A percentile compares a stretch with the other conserved stretches of the same genome.
Evolutionary conservation across 331 rosid genomes (phyloP).

Genomic region (Dryas integrifolia): DNA sequence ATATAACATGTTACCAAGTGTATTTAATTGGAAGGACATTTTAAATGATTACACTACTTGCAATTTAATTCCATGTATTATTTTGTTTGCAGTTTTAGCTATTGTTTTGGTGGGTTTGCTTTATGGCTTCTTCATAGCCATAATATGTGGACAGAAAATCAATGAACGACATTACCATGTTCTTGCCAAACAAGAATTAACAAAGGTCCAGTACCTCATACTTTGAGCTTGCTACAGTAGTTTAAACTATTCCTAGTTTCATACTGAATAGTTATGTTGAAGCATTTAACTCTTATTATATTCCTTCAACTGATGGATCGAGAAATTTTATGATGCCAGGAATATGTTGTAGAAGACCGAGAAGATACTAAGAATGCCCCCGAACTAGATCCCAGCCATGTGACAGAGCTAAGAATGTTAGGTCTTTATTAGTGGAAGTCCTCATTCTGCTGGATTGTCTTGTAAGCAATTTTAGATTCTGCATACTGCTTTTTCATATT

Average conservation of each 20-base stretch:
- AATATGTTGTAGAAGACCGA: slow-evolving; percentile 89
- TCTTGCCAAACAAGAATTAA: slow-evolving; percentile 95
- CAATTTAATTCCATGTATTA: neutral
- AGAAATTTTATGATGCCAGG: slow-evolving; percentile 40
- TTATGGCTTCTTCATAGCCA: slow-evolving; percentile 97
- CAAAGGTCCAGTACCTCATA: slow-evolving; percentile 59
- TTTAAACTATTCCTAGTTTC: neutral
- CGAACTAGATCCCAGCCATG: slow-evolving; percentile 85
- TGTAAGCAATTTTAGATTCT: slow-evolving; percentile 21
- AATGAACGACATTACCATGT: slow-evolving; percentile 97
- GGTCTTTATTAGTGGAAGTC: slow-evolving; percentile 68
- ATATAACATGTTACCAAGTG: too few relatives aligned
- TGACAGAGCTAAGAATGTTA: slow-evolving; percentile 83
- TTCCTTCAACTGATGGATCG: slow-evolving; percentile 9
- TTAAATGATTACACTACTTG: neutral
- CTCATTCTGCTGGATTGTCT: slow-evolving; percentile 8
- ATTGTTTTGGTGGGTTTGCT: slow-evolving; percentile 94
- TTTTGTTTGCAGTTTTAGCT: slow-evolving; percentile 70
- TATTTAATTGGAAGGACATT: too few relatives aligned
- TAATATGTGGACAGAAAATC: slow-evolving; percentile 96
- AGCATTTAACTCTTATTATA: slow-evolving; percentile 11
- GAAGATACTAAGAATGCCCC: slow-evolving; percentile 66
- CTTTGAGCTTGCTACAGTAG: slow-evolving; percentile 13
- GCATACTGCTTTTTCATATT: neutral
- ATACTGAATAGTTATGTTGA: neutral